Evolutionary conservation across 306 rosid genomes (phyloP).

Genomic region (Cucurbita moschata): DNA sequence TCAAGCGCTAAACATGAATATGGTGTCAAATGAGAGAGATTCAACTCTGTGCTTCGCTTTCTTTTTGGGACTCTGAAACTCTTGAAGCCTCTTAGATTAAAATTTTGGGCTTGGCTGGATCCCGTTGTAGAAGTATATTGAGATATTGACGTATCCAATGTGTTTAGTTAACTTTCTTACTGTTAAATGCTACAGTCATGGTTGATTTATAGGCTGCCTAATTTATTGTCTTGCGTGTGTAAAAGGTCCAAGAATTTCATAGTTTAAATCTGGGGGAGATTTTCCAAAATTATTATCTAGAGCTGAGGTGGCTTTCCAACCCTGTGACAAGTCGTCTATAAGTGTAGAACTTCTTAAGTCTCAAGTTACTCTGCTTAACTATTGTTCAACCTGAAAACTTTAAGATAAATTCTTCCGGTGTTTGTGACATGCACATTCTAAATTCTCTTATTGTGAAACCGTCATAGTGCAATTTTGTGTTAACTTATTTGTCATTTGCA

Average conservation of each 20-base stretch:
- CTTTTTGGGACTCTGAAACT: not conserved
- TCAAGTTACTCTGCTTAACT: not conserved
- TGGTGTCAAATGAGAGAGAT: not conserved
- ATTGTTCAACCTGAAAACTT: not conserved
- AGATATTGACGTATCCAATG: not conserved
- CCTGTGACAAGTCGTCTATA: not conserved
- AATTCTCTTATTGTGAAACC: not conserved
- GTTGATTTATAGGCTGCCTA: not conserved
- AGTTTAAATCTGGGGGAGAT: not conserved
- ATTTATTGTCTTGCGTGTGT: not conserved
- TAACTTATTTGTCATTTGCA: slow-evolving; percentile 17
- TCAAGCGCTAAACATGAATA: not conserved
- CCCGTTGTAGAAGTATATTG: not conserved
- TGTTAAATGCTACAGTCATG: not conserved
- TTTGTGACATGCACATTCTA: not conserved
- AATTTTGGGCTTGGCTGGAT: not conserved
- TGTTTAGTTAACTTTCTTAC: not conserved
- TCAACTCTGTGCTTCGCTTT: not conserved
- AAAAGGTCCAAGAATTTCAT: not conserved
- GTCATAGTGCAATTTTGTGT: not conserved
- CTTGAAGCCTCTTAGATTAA: not conserved
- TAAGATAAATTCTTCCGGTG: not conserved
- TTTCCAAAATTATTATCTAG: not conserved
- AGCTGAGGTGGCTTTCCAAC: not conserved
- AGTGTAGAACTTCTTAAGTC: not conserved